These are phyloP conservation scores for Aspergillus nidulans DNA, from an alignment of 495 filamentous ascomycete genomes.

Conservation along the genomic window DNA sequence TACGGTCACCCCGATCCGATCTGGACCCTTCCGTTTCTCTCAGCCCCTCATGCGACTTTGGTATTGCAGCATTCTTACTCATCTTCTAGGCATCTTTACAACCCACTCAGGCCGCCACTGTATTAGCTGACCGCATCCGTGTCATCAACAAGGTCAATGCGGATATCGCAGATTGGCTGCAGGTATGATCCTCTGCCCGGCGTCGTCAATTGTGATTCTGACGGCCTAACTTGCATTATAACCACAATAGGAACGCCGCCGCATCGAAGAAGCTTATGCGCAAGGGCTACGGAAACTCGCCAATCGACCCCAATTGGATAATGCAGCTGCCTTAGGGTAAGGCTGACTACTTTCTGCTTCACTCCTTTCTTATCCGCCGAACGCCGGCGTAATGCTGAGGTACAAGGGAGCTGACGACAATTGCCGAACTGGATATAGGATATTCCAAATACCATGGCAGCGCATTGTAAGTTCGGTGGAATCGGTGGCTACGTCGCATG, in stretches of 20 bases:
- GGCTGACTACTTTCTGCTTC: constrained; percentile 16
- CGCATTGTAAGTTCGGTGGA: constrained; percentile 80
- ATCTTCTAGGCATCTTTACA: constrained; percentile 66
- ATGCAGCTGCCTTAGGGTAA: constrained; percentile 80
- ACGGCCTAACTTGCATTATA: not conserved
- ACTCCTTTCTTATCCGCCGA: not conserved
- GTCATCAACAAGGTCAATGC: constrained; percentile 80
- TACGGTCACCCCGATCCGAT: constrained; percentile 42
- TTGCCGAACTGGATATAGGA: constrained; percentile 42
- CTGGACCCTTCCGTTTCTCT: constrained; percentile 4
- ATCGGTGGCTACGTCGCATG: constrained; percentile 77
- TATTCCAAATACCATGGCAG: constrained; percentile 90
- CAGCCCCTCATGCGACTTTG: not conserved
- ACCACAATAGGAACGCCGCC: constrained; percentile 73
- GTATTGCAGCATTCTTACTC: constrained; percentile 8
- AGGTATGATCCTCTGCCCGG: constrained; percentile 54
- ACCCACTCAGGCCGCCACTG: constrained; percentile 76
- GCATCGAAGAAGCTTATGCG: constrained; percentile 87
- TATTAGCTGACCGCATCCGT: constrained; percentile 83
- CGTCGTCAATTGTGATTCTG: not conserved
- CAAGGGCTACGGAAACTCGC: constrained; percentile 77
- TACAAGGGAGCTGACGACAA: not conserved
- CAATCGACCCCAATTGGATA: constrained; percentile 62
- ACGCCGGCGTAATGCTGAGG: not conserved
- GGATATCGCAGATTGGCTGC: constrained; percentile 95